phyloP scores from a whole-genome alignment of 2,329 filamentous ascomycete genomes.

The Verticillium albo-atrum region DNA sequence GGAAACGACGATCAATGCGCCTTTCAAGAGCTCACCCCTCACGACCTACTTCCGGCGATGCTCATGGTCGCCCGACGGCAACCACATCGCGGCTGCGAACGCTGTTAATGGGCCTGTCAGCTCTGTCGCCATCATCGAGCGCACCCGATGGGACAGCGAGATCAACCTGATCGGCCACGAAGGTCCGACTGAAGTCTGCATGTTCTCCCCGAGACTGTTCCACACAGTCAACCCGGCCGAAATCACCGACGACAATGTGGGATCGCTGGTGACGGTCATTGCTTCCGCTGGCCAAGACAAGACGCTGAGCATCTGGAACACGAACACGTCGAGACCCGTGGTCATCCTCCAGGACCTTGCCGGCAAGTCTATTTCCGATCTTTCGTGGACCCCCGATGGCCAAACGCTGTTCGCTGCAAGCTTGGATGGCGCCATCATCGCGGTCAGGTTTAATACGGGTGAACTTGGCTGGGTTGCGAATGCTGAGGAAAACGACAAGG shows the following conservation, averaged over 20 bases:
- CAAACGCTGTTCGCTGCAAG: slow-evolving; percentile 81
- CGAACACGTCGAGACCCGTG: slow-evolving; percentile 85
- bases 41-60: slow-evolving; percentile 96
- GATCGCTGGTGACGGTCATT: slow-evolving; percentile 77
- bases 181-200: slow-evolving; percentile 93
- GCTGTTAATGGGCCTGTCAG: slow-evolving; percentile 96
- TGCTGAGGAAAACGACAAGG: slow-evolving; percentile 85
- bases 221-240: slow-evolving; percentile 62
- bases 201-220: slow-evolving; percentile 91
- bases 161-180: slow-evolving; percentile 98
- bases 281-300: slow-evolving; percentile 97
- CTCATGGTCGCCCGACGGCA: slow-evolving; percentile 96
- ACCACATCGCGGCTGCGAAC: slow-evolving; percentile 94
- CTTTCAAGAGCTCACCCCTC: slow-evolving; percentile 86
- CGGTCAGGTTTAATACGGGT: slow-evolving; percentile 74
- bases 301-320: slow-evolving; percentile 95
- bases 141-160: slow-evolving; percentile 89
- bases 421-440: slow-evolving; percentile 83
- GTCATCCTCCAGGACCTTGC: slow-evolving; percentile 86
- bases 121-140: slow-evolving; percentile 92
- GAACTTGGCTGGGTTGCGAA: slow-evolving; percentile 88
- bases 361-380: slow-evolving; percentile 87
- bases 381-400: slow-evolving; percentile 91
- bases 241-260: slow-evolving; percentile 40
- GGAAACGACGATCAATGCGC: slow-evolving; percentile 82